phyloP scores from a whole-genome alignment of 805 yeast genomes.

The Wickerhamiella kurtzmanii region DNA sequence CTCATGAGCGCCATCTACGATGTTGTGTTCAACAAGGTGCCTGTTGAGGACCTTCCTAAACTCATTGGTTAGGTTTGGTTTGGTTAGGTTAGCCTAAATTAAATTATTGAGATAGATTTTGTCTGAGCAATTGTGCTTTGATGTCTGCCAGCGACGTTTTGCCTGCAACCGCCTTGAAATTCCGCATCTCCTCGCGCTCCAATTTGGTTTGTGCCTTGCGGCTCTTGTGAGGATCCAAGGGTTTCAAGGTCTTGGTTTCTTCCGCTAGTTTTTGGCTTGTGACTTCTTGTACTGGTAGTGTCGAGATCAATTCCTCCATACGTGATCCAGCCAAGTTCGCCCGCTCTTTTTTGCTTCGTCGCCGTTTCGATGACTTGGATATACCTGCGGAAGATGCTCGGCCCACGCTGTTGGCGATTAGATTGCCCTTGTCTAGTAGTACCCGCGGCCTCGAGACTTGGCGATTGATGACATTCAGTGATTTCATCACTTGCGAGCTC shows the following conservation, averaged over 20 bases:
- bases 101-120: background rate
- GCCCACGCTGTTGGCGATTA: constrained; percentile 17
- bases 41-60: constrained; percentile 62
- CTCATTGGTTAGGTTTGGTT: constrained; percentile 7
- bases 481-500: constrained; percentile 19
- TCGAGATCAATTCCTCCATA: constrained; percentile 15
- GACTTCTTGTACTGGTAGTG: constrained; percentile 12
- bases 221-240: constrained; percentile 13
- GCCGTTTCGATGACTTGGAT: constrained; percentile 16
- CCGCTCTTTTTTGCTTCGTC: constrained; percentile 15
- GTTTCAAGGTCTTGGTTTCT: constrained; percentile 6
- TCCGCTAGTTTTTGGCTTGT: too few relatives aligned
- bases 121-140: background rate
- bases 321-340: constrained; percentile 18
- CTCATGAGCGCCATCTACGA: constrained; percentile 66
- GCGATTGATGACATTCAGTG: constrained; percentile 14
- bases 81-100: background rate
- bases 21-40: constrained; percentile 61
- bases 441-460: constrained; percentile 3
- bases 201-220: constrained; percentile 15
- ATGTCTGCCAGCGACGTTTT: background rate
- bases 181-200: constrained; percentile 12
- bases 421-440: constrained; percentile 11
- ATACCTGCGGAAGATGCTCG: constrained; percentile 3
- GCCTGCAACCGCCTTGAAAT: background rate